A percentile compares a stretch with the other conserved stretches of the same genome.
Conservation (phyloP, 2,329 filamentous ascomycete species). For the Cladophialophora exuberans region DNA sequence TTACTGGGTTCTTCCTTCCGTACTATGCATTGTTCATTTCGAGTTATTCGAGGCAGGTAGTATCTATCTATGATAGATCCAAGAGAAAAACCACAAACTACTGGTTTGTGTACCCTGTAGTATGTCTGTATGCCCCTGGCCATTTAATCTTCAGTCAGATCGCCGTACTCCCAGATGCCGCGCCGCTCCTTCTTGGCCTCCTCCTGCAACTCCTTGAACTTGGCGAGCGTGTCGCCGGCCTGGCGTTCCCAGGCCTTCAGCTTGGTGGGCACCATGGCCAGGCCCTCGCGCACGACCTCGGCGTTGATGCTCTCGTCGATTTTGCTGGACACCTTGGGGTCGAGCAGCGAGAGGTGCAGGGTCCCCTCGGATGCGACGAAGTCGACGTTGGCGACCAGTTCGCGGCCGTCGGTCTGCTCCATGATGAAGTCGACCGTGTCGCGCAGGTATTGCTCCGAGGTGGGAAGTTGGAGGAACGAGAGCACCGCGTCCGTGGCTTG, state of each 20-base stretch:
- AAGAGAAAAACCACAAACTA: no score
- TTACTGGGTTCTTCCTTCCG: no score
- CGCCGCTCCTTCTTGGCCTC: conserved; percentile 77
- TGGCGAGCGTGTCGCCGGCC: conserved; percentile 71
- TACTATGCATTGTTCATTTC: no score
- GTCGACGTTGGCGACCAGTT: conserved; percentile 90
- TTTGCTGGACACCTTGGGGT: conserved; percentile 66
- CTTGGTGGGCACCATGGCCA: conserved; percentile 90
- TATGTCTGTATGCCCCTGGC: neutral
- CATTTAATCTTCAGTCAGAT: conserved; percentile 81
- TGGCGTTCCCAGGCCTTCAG: conserved; percentile 87
- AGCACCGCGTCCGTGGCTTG: conserved; percentile 87
- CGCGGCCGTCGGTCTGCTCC: conserved; percentile 72
- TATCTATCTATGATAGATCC: no score
- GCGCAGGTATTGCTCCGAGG: conserved; percentile 75
- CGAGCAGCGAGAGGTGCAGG: conserved; percentile 85
- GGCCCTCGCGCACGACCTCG: conserved; percentile 78
- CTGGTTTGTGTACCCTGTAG: no score
- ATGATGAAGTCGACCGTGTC: conserved; percentile 78
- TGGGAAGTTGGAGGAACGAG: conserved; percentile 87
- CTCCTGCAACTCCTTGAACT: conserved; percentile 72
- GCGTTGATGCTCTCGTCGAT: conserved; percentile 84
- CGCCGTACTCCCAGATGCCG: conserved; percentile 98
- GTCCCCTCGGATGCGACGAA: conserved; percentile 78
- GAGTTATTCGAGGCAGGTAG: no score